A percentile compares a stretch with the other conserved stretches of the same genome.
Conservation (phyloP, 192 early-diverging fungal species). For the Anaeromyces robustus region DNA sequence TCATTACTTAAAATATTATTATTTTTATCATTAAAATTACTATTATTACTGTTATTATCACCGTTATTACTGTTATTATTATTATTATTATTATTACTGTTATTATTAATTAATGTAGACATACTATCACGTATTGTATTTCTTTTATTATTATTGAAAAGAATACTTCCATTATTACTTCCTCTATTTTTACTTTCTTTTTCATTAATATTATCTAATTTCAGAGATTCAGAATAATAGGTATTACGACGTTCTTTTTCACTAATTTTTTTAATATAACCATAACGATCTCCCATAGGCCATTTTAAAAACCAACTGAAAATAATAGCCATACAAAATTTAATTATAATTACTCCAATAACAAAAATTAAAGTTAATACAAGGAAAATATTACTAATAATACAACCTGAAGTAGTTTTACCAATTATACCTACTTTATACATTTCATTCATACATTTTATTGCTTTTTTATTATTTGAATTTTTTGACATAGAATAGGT, state of each 20-base stretch:
- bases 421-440: conserved; percentile 18
- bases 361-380: conserved; percentile 17
- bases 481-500: background rate
- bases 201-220: too few relatives aligned
- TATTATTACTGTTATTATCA: too few relatives aligned
- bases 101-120: background rate
- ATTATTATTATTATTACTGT: background rate
- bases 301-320: conserved; percentile 9
- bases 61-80: too few relatives aligned
- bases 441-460: conserved; percentile 15
- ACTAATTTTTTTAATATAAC: background rate
- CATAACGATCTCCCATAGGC: background rate
- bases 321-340: conserved; percentile 12
- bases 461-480: conserved; percentile 1
- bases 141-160: too few relatives aligned
- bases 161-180: conserved; percentile 1
- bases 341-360: conserved; percentile 12
- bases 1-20: too few relatives aligned
- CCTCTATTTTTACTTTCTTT: too few relatives aligned
- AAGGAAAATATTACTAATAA: conserved; percentile 13
- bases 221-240: too few relatives aligned
- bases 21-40: too few relatives aligned
- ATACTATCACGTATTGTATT: background rate
- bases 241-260: background rate
- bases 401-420: conserved; percentile 14